Conservation (phyloP, 208 protist genomes). For the Crithidia expoeki region DNA sequence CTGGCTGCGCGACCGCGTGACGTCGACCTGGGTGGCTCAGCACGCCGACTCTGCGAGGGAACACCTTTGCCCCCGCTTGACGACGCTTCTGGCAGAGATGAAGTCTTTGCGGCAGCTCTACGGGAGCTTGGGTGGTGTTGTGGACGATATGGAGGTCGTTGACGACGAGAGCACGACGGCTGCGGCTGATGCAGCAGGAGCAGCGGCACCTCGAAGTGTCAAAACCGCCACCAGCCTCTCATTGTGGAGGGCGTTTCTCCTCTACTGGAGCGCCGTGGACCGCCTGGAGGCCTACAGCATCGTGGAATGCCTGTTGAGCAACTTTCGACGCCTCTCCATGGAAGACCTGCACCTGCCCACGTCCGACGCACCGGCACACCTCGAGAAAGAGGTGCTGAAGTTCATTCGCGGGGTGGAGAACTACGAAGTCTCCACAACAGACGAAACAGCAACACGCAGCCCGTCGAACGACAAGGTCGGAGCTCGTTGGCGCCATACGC, state of each 20-base stretch:
- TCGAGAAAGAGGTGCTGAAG: constrained; percentile 59
- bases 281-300: constrained; percentile 39
- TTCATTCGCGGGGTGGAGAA: constrained; percentile 67
- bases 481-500: constrained; percentile 11
- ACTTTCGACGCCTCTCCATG: constrained; percentile 61
- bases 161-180: background rate
- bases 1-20: constrained; percentile 26
- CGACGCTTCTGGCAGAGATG: constrained; percentile 22
- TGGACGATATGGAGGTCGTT: too few species aligned
- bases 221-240: constrained; percentile 1
- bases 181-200: background rate
- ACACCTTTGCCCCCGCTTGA: constrained; percentile 13
- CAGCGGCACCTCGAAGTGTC: background rate
- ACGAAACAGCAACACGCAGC: background rate
- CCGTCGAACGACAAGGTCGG: constrained; percentile 6
- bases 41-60: constrained; percentile 32
- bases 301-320: constrained; percentile 40
- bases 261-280: constrained; percentile 43
- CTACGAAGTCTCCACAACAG: background rate
- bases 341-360: constrained; percentile 60
- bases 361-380: constrained; percentile 45
- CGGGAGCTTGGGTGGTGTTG: background rate
- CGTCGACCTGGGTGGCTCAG: constrained; percentile 27
- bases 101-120: constrained; percentile 13
- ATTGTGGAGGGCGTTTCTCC: constrained; percentile 30